Conservation (phyloP, 1,284 basidiomycete genomes). For the Ustilago nuda region DNA sequence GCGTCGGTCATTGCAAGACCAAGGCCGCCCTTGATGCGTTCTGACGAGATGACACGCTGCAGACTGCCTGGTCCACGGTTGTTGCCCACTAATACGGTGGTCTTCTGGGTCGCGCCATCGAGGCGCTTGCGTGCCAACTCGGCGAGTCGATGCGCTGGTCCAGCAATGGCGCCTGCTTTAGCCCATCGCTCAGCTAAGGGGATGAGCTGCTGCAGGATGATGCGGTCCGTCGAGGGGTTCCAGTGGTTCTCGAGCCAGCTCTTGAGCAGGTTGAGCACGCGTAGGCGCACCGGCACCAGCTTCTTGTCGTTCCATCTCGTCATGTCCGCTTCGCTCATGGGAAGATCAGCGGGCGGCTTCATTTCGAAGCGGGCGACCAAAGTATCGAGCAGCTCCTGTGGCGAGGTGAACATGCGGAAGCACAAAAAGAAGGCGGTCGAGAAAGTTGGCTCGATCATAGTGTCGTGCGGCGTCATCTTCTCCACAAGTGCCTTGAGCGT, state of each 20-base stretch:
- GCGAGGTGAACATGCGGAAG: conserved; percentile 91
- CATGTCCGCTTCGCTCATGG: conserved; percentile 75
- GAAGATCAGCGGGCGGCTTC: conserved; percentile 68
- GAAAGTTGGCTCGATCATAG: conserved; percentile 82
- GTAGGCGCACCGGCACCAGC: conserved; percentile 85
- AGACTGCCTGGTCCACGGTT: conserved; percentile 55
- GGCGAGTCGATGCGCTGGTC: conserved; percentile 75
- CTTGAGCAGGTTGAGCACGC: conserved; percentile 91
- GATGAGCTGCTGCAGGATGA: conserved; percentile 74
- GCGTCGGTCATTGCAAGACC: conserved; percentile 50
- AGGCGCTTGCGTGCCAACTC: conserved; percentile 53
- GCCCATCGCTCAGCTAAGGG: conserved; percentile 76
- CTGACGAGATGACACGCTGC: conserved; percentile 65
- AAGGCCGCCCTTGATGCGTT: conserved; percentile 54
- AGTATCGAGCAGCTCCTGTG: conserved; percentile 79
- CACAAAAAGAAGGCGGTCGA: conserved; percentile 91
- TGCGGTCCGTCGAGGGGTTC: conserved; percentile 74
- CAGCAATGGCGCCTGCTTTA: conserved; percentile 72
- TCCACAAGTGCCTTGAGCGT: conserved; percentile 88
- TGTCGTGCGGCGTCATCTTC: conserved; percentile 95
- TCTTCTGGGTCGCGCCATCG: conserved; percentile 40
- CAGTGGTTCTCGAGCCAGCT: conserved; percentile 92
- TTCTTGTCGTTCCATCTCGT: conserved; percentile 85
- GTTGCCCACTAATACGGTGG: conserved; percentile 46
- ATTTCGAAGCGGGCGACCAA: conserved; percentile 86